A percentile compares a stretch with the other conserved stretches of the same genome.
These are phyloP conservation scores for Haematococcus sp. DNA, from an alignment of 139 green algal species.

Conservation along the genomic window DNA sequence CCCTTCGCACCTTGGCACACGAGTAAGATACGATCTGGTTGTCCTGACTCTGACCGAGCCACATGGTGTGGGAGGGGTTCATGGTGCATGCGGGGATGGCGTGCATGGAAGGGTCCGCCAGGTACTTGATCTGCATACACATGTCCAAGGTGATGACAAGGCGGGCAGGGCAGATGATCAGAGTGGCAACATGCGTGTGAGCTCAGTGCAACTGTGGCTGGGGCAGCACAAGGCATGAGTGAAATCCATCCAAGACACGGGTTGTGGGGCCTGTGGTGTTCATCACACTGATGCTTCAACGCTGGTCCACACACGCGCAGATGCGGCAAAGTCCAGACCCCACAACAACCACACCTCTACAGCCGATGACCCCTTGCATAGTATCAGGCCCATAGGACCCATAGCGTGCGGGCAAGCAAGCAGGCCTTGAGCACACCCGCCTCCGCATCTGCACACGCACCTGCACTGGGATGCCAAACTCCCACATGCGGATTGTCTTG, in stretches of 20 bases:
- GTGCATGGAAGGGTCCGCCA: conserved; percentile 96
- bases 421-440: no score
- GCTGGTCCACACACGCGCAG: not conserved
- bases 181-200: no score
- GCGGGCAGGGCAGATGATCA: not conserved
- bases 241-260: no score
- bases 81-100: conserved; percentile 79
- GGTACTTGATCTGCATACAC: conserved; percentile 77
- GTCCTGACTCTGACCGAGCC: conserved; percentile 69
- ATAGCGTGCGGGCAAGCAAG: no score
- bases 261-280: not conserved
- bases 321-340: no score
- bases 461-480: conserved; percentile 95
- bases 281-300: not conserved
- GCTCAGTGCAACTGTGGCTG: no score
- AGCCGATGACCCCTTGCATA: no score
- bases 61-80: conserved; percentile 74
- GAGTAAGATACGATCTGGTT: conserved; percentile 40
- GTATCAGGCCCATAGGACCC: no score
- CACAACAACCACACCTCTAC: no score
- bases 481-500: conserved; percentile 98
- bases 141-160: not conserved
- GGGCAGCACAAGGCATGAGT: no score
- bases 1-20: not conserved
- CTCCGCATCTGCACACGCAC: no score